Evolutionary conservation across 805 yeast genomes (phyloP).

Genomic region (Starmerella etchellsii): DNA sequence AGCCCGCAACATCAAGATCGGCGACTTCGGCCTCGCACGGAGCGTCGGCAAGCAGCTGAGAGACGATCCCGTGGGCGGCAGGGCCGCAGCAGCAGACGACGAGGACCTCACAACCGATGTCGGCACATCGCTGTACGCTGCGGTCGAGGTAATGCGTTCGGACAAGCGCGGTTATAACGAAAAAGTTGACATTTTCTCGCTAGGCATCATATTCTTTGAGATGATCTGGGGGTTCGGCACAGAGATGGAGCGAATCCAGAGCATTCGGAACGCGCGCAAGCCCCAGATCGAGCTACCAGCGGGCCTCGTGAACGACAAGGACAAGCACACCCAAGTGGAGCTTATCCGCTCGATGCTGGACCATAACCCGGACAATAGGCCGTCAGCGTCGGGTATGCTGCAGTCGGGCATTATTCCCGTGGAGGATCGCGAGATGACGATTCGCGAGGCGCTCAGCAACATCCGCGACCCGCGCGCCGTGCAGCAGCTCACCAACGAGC

Average conservation of each 20-base stretch:
- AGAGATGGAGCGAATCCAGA: conserved; percentile 82
- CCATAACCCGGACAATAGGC: conserved; percentile 68
- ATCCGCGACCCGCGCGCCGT: conserved; percentile 89
- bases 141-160: conserved; percentile 55
- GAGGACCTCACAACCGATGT: conserved; percentile 84
- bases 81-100: neutral
- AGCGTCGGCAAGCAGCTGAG: conserved; percentile 28
- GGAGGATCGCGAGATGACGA: conserved; percentile 77
- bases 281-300: conserved; percentile 54
- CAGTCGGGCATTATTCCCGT: conserved; percentile 78
- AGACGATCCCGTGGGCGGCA: neutral
- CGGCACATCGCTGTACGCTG: conserved; percentile 89
- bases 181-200: conserved; percentile 88
- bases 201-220: conserved; percentile 91
- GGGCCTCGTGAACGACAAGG: conserved; percentile 43
- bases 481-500: conserved; percentile 72
- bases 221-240: conserved; percentile 81
- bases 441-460: conserved; percentile 75
- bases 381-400: conserved; percentile 62
- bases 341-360: conserved; percentile 56
- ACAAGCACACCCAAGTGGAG: conserved; percentile 43
- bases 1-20: conserved; percentile 77
- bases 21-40: conserved; percentile 95
- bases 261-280: conserved; percentile 50
- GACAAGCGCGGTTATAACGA: conserved; percentile 66